Evolutionary conservation across 2,329 filamentous ascomycete species (phyloP), one percentile per base, ranked within the genome.

Genomic region (Fusarium burgessii): DNA sequence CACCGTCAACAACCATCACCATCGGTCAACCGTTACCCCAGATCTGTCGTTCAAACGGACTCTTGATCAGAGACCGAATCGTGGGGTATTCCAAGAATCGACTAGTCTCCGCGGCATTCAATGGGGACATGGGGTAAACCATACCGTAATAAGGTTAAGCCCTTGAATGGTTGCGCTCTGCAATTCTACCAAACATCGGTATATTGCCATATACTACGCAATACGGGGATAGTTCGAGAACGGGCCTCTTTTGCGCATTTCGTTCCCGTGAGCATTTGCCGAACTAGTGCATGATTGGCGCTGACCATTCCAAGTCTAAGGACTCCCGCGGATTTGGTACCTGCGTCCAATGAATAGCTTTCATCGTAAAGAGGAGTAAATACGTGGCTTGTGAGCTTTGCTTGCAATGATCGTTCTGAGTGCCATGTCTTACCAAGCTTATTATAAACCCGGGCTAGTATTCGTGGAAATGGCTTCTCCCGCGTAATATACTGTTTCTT

Each of bases 61-160:
- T n/a, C 36, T 49, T 49, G 5, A 40, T 43, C 20, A 35, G 15
- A 20, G 5, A 4, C 49, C 43, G 59, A 45, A n/a, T 47, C 35
- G 36, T 56, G 59, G 62, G 59, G 59, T 49, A 33, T 17, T 32
- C 42, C 25, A 32, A 33, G 57, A 64, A 13, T 58, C 9, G 62
- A 64, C 59, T 64, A 65, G 62, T 58, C 49, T 64, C 49, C 49
- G 62, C 41, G 62, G 62, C 6, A 29, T 64, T 18, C 15, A 15
- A 4, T n/a, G 10, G 23, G 18, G 25, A n/a, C 2, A 60, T 45
- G 59, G 18, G 58, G 58, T 43, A 18, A 18, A 38, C 32, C 17
- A 27, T 20, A 29, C 23, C 2, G 7, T 20, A n/a, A 33, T 13
- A 32, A 40, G 35, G 18, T 27, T 45, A 52, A 63, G 38, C 20